Base-by-base conservation (phyloP, 495 filamentous ascomycete genomes). In the Neurospora africana region DNA sequence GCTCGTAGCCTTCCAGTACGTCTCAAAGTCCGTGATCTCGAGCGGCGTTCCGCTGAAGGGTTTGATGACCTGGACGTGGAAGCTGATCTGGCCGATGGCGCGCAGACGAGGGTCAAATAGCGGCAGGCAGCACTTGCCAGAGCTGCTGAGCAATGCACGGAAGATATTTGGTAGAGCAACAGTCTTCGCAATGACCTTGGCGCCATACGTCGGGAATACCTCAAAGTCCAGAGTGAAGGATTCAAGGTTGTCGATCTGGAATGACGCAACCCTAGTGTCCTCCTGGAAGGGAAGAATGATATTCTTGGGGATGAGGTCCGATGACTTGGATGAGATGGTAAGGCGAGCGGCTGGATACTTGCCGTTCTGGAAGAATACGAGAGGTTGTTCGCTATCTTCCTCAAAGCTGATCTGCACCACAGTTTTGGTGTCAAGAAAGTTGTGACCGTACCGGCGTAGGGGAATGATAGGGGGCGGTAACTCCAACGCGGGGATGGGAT, bases 1-100 rank as follows among this genome's bases (percentile, higher is more conserved):
- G 76, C 92, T 97, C 5, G 96, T 99, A 2, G 94, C 95, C 82
- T 97, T 98, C 95, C 95, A 99, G 81, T 99, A 99, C 4, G 95
- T 98, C 70, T 97, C 95, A 78, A 98, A 98, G 75, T 97, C 92
- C 1, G 95, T 96, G 70, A 99, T 97, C 79, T 98, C 96, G 43
- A 98, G 83, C 3, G 96, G 93, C 73, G 91, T 90, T n/a, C 96
- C 95, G 74, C 90, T 89, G 81, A 98, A 99, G 2, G 95, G 95
- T 78, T 97, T 97, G 78, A 99, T 97, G 40, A 98, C 92, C 79
- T 98, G 94, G 74, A 91, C 97, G 73, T 92, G 89, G 84, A 99
- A 98, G 69, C 86, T 92, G 72, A 99, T 91, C 76, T 96, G 93
- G 33, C 96, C 95, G 77, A 98, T 97, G n/a, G 93, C 91, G 44